These are phyloP conservation scores for Tanozyma kutaoensis DNA, from an alignment of 805 yeast genomes.

Conservation along the genomic window DNA sequence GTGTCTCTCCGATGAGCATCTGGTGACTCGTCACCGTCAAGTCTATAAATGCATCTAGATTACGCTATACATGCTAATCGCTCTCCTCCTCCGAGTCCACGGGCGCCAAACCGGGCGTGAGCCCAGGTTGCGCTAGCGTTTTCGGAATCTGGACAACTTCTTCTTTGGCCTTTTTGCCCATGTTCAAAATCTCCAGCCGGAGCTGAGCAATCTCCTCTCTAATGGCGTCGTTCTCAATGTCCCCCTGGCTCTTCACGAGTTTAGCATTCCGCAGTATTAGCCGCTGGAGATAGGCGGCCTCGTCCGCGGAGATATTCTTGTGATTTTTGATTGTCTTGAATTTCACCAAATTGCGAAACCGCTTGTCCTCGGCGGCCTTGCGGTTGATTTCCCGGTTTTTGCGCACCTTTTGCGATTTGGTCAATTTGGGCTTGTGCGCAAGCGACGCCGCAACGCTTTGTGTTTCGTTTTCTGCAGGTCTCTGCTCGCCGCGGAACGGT, in stretches of 20 bases:
- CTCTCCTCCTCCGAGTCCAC: conserved; percentile 34
- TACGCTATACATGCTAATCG: no score
- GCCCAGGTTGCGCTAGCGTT: conserved; percentile 41
- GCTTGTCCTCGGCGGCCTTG: conserved; percentile 13
- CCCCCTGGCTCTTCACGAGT: conserved; percentile 13
- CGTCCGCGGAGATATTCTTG: conserved; percentile 15
- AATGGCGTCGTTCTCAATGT: conserved; percentile 17
- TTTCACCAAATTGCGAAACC: conserved; percentile 22
- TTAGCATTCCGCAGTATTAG: conserved; percentile 23
- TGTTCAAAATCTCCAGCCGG: conserved; percentile 11
- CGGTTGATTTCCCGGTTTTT: conserved; percentile 14
- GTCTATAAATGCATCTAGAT: no score
- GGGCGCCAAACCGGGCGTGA: conserved; percentile 81
- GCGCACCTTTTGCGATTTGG: conserved; percentile 8
- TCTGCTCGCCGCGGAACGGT: no score
- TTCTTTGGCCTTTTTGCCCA: conserved; percentile 9
- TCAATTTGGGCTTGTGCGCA: no score
- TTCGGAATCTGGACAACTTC: conserved; percentile 18
- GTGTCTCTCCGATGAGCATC: no score
- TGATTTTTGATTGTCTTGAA: conserved; percentile 25
- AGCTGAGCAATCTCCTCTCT: conserved; percentile 13
- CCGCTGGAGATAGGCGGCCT: conserved; percentile 23
- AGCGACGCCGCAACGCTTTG: no score
- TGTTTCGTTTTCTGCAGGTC: no score
- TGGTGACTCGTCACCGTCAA: no score